Conservation (phyloP, 2,329 filamentous ascomycete genomes). For the Mycosphaerella arachidis region DNA sequence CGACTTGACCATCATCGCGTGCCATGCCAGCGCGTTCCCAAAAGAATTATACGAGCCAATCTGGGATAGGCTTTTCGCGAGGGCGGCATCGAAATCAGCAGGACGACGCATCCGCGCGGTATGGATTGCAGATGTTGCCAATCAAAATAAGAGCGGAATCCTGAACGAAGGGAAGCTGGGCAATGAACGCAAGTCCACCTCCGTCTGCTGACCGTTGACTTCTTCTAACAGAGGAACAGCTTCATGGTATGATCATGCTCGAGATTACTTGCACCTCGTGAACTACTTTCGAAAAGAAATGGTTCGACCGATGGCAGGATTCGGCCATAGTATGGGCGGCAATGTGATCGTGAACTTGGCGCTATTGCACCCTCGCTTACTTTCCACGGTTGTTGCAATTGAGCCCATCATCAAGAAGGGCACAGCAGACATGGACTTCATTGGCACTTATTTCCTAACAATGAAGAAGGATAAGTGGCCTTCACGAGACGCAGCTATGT, state of each 20-base stretch:
- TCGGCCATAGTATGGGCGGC: conserved; percentile 83
- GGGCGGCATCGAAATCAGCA: too few relatives aligned
- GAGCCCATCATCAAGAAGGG: conserved; percentile 66
- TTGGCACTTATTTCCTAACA: conserved; percentile 57
- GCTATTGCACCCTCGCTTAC: conserved; percentile 70
- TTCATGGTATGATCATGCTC: conserved; percentile 72
- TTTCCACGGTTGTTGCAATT: conserved; percentile 49
- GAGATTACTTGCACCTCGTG: conserved; percentile 76
- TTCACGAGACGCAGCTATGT: conserved; percentile 61
- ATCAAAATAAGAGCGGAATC: conserved; percentile 12
- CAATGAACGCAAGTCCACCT: conserved; percentile 14
- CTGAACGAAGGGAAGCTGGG: conserved; percentile 16
- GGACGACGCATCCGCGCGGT: conserved; percentile 18
- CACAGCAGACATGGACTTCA: conserved; percentile 22
- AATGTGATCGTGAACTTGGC: conserved; percentile 66
- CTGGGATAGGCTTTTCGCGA: too few relatives aligned
- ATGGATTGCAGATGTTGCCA: conserved; percentile 19
- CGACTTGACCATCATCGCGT: conserved; percentile 16
- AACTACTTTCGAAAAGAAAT: conserved; percentile 73
- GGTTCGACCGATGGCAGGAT: conserved; percentile 71
- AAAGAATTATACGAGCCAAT: conserved; percentile 22
- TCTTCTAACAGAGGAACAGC: too few relatives aligned
- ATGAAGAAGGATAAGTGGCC: conserved; percentile 75
- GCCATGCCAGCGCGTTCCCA: conserved; percentile 6
- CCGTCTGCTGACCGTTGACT: too few relatives aligned